Percentiles rank a stretch among this genome's conserved stretches.
Conservation (phyloP, 2,329 filamentous ascomycete species). For the Graphilbum fragrans region DNA sequence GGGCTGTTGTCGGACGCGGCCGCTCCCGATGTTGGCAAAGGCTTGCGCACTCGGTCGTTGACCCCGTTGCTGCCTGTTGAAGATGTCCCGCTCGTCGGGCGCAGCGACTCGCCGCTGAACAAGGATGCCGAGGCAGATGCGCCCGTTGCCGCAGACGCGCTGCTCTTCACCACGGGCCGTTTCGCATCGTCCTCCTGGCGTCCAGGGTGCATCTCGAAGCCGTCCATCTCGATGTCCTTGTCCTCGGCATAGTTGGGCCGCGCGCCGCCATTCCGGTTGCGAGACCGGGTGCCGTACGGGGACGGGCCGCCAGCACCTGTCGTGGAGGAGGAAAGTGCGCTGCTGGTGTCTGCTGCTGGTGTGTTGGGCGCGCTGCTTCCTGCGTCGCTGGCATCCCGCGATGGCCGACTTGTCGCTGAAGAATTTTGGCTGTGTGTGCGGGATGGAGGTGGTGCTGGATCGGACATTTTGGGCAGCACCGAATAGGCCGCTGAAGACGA, state of each 20-base stretch:
- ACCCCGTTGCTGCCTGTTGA: background rate
- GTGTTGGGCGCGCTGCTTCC: slow-evolving; percentile 15
- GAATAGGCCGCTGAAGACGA: slow-evolving; percentile 15
- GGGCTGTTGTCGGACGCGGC: slow-evolving; percentile 16
- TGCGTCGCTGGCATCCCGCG: slow-evolving; percentile 26
- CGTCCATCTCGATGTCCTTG: slow-evolving; percentile 77
- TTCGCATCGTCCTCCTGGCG: slow-evolving; percentile 45
- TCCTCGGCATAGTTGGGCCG: slow-evolving; percentile 94
- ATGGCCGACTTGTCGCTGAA: slow-evolving; percentile 27
- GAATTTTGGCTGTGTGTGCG: slow-evolving; percentile 9
- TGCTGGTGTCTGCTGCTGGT: background rate
- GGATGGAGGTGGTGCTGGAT: slow-evolving; percentile 10
- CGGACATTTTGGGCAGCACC: slow-evolving; percentile 19
- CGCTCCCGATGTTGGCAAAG: slow-evolving; percentile 7
- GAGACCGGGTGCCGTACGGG: slow-evolving; percentile 85
- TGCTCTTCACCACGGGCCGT: slow-evolving; percentile 29
- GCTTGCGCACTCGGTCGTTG: slow-evolving; percentile 9
- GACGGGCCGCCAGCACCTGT: slow-evolving; percentile 34
- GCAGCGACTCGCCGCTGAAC: slow-evolving; percentile 6
- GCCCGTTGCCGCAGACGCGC: slow-evolving; percentile 1
- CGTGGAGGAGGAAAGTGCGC: background rate
- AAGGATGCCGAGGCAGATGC: slow-evolving; percentile 2
- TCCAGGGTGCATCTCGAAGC: slow-evolving; percentile 55
- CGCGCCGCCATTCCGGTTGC: slow-evolving; percentile 68
- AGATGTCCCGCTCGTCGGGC: slow-evolving; percentile 4